Percentiles rank a stretch among this genome's conserved stretches.
Evolutionary conservation across 2,329 filamentous ascomycete species (phyloP).

Genomic region (Fusarium virguliforme): DNA sequence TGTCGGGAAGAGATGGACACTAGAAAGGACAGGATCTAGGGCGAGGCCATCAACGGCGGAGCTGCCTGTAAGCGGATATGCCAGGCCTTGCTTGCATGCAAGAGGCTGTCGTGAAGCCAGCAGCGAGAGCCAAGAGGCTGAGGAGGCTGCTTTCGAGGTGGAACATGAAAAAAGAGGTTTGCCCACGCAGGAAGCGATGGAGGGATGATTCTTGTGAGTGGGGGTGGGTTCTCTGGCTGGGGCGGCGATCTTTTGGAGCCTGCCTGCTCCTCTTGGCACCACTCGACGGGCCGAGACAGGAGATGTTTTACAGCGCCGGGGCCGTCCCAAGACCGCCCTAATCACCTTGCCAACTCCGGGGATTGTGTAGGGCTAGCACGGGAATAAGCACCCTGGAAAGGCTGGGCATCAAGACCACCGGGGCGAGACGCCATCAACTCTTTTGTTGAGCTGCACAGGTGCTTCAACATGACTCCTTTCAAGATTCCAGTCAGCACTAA

Average conservation of each 20-base stretch:
- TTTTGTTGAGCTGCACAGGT: background rate
- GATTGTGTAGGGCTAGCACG: slow-evolving; percentile 19
- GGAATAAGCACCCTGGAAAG: slow-evolving; percentile 10
- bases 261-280: slow-evolving; percentile 38
- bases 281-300: slow-evolving; percentile 20
- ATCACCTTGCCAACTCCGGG: slow-evolving; percentile 17
- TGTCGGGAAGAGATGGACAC: slow-evolving; percentile 32
- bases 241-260: slow-evolving; percentile 31
- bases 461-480: background rate
- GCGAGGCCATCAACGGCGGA: slow-evolving; percentile 36
- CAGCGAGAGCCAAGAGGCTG: slow-evolving; percentile 39
- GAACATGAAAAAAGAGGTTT: slow-evolving; percentile 40
- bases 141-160: slow-evolving; percentile 38
- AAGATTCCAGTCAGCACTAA: slow-evolving; percentile 40
- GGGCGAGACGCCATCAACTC: background rate
- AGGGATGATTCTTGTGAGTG: slow-evolving; percentile 26
- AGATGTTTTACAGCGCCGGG: slow-evolving; percentile 30
- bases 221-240: background rate
- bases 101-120: slow-evolving; percentile 28
- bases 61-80: slow-evolving; percentile 15
- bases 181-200: slow-evolving; percentile 2
- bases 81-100: slow-evolving; percentile 30
- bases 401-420: background rate
- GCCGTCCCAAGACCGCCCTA: slow-evolving; percentile 13
- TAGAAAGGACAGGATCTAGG: slow-evolving; percentile 16